These are phyloP conservation scores for Schizosaccharomyces japonicus DNA, from an alignment of 805 yeast species.

Conservation along the genomic window DNA sequence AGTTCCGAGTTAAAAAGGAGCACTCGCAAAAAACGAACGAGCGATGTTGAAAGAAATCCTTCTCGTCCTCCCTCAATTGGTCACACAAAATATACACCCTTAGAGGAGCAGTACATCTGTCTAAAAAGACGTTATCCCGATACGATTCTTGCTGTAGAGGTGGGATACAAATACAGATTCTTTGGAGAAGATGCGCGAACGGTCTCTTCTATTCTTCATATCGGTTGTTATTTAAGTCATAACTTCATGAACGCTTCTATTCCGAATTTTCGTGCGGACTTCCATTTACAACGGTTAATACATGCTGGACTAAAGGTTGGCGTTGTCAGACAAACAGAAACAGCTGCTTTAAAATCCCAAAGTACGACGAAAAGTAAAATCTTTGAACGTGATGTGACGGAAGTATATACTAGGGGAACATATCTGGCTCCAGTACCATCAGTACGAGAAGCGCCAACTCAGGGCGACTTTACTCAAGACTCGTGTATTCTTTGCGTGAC, in stretches of 20 bases:
- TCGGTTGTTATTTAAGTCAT: slow-evolving; percentile 45
- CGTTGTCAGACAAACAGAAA: slow-evolving; percentile 63
- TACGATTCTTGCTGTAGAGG: slow-evolving; percentile 57
- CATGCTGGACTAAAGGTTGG: slow-evolving; percentile 61
- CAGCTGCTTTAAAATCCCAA: slow-evolving; percentile 43
- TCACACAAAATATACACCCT: slow-evolving; percentile 43
- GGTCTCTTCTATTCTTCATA: slow-evolving; percentile 40
- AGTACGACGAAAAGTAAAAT: slow-evolving; percentile 30
- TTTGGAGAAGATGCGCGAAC: slow-evolving; percentile 56
- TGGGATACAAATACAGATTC: slow-evolving; percentile 76
- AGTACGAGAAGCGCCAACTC: not conserved
- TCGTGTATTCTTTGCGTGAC: not conserved
- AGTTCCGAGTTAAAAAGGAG: too few species aligned
- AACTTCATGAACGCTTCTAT: slow-evolving; percentile 66
- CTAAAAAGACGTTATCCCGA: slow-evolving; percentile 38
- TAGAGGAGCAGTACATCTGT: slow-evolving; percentile 53
- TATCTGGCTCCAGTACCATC: slow-evolving; percentile 34
- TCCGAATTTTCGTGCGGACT: slow-evolving; percentile 51
- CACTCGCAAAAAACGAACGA: too few species aligned
- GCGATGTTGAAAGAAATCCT: too few species aligned
- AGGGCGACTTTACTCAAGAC: not conserved
- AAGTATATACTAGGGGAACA: slow-evolving; percentile 63
- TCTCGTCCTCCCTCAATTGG: too few species aligned
- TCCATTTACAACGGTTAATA: slow-evolving; percentile 52
- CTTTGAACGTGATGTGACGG: slow-evolving; percentile 44